Conservation (phyloP, 179 eudicot species). For the Silene vulgaris region DNA sequence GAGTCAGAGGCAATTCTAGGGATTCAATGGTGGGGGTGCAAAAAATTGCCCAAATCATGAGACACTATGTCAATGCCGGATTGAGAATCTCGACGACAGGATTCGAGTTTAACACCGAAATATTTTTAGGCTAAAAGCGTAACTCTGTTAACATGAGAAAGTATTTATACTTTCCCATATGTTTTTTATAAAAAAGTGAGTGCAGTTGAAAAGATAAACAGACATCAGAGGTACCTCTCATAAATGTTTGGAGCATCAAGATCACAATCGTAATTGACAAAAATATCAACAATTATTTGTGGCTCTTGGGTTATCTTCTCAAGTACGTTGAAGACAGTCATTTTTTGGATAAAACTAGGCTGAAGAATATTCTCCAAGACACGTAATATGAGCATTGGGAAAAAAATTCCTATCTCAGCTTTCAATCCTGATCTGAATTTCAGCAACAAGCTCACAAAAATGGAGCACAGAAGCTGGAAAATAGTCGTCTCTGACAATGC, state of each 20-base stretch:
- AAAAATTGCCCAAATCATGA: too few relatives aligned
- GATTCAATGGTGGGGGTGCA: too few relatives aligned
- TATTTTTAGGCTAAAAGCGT: too few relatives aligned
- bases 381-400: conserved; percentile 89
- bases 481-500: conserved; percentile 86
- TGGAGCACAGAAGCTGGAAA: conserved; percentile 87
- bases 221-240: conserved; percentile 67
- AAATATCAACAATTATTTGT: conserved; percentile 69
- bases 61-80: too few relatives aligned
- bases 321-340: conserved; percentile 83
- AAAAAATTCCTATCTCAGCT: conserved; percentile 87
- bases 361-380: conserved; percentile 88
- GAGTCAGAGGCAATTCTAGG: neutral
- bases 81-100: too few relatives aligned
- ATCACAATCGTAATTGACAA: conserved; percentile 97
- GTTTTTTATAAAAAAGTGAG: neutral
- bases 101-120: too few relatives aligned
- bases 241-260: conserved; percentile 90
- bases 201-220: neutral
- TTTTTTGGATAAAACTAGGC: conserved; percentile 91
- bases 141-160: too few relatives aligned
- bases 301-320: conserved; percentile 89
- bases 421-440: conserved; percentile 84
- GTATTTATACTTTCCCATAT: too few relatives aligned
- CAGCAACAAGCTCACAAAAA: conserved; percentile 65